phyloP scores from a whole-genome alignment of 2,329 filamentous ascomycete genomes.

The Didymella exigua region DNA sequence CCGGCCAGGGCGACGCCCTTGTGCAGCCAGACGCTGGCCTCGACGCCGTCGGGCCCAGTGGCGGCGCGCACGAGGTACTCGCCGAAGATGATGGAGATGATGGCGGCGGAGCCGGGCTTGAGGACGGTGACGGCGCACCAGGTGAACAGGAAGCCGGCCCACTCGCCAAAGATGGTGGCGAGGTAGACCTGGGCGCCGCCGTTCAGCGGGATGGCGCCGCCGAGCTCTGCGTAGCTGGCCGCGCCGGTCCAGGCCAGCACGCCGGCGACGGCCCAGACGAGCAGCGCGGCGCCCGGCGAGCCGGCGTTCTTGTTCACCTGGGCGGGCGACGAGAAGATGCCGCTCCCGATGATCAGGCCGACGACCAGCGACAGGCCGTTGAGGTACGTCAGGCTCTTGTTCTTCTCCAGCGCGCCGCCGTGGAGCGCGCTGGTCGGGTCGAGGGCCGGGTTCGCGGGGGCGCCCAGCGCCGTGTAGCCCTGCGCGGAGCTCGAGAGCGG shows the following conservation, averaged over 20 bases:
- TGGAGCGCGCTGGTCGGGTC: conserved; percentile 64
- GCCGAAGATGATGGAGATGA: conserved; percentile 96
- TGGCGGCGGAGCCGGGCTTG: conserved; percentile 91
- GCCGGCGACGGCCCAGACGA: conserved; percentile 94
- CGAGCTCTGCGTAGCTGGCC: conserved; percentile 92
- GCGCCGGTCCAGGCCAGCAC: conserved; percentile 94
- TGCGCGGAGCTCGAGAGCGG: conserved; percentile 83
- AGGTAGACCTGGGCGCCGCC: conserved; percentile 93
- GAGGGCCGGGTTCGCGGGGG: conserved; percentile 65
- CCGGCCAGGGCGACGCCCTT: conserved; percentile 84
- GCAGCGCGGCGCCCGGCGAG: conserved; percentile 83
- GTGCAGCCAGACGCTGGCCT: conserved; percentile 84
- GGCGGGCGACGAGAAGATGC: conserved; percentile 93
- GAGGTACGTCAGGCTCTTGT: conserved; percentile 93
- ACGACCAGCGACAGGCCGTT: conserved; percentile 92
- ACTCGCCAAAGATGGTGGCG: conserved; percentile 93
- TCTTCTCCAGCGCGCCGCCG: conserved; percentile 86
- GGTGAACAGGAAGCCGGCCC: conserved; percentile 91
- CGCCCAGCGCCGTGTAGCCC: conserved; percentile 82
- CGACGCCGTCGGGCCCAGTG: conserved; percentile 83
- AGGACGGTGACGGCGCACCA: conserved; percentile 95
- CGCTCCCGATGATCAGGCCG: conserved; percentile 92
- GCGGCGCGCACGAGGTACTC: conserved; percentile 92
- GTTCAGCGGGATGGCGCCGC: conserved; percentile 93
- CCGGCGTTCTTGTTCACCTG: conserved; percentile 92